Percentiles rank a stretch among this genome's conserved stretches.
Conservation (phyloP, 495 filamentous ascomycete genomes). For the Penicillium pulvis region DNA sequence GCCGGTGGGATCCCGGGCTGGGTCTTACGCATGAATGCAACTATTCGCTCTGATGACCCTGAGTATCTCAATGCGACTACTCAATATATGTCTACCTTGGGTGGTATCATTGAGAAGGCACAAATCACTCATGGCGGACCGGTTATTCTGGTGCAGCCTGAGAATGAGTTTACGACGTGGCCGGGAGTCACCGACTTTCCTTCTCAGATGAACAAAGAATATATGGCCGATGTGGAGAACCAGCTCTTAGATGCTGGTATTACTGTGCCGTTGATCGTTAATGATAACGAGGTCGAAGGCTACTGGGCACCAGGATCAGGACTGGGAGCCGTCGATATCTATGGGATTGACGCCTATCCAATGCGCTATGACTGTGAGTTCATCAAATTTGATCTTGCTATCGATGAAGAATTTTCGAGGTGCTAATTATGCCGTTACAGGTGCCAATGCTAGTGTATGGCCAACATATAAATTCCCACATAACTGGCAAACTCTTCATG, state of each 20-base stretch:
- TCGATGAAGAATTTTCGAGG: too few species aligned
- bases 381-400: neutral
- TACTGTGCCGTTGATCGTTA: conserved; percentile 68
- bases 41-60: conserved; percentile 54
- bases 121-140: conserved; percentile 75
- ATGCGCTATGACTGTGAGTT: conserved; percentile 54
- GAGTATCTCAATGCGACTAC: conserved; percentile 63
- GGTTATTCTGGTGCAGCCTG: conserved; percentile 69
- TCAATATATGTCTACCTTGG: conserved; percentile 44
- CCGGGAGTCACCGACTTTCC: conserved; percentile 42
- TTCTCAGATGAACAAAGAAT: conserved; percentile 45
- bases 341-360: conserved; percentile 69
- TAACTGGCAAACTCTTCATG: conserved; percentile 44
- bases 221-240: conserved; percentile 64
- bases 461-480: conserved; percentile 42
- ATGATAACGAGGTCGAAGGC: conserved; percentile 59
- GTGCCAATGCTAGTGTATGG: conserved; percentile 47
- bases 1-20: conserved; percentile 63
- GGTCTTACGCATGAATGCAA: conserved; percentile 56
- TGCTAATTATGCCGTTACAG: conserved; percentile 8
- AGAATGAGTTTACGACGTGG: conserved; percentile 62
- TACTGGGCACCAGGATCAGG: conserved; percentile 61
- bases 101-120: conserved; percentile 59
- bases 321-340: conserved; percentile 65
- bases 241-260: conserved; percentile 63